Conservation (phyloP, 352 stramenopile genomes). For the Sclerospora graminicola region DNA sequence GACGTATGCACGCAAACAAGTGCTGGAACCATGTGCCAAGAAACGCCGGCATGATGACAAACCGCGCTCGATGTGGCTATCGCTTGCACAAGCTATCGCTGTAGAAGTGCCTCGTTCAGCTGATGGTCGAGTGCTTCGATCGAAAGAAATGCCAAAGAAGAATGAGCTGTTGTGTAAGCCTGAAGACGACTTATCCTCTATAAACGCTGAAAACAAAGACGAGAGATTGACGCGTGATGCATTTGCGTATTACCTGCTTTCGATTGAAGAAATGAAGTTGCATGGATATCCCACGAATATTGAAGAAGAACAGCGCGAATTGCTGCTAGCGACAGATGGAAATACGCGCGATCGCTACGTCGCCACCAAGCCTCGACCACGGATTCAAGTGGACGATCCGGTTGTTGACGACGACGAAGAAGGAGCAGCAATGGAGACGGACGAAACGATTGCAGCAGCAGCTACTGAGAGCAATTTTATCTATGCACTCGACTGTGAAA, state of each 20-base stretch:
- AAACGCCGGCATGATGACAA: constrained; percentile 30
- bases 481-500: constrained; percentile 84
- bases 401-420: constrained; percentile 10
- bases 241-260: constrained; percentile 50
- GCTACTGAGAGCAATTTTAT: constrained; percentile 19
- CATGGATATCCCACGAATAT: constrained; percentile 61
- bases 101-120: constrained; percentile 40
- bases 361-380: constrained; percentile 29
- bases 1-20: constrained; percentile 47
- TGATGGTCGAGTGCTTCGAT: constrained; percentile 30
- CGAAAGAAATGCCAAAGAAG: constrained; percentile 2
- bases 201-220: constrained; percentile 4
- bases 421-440: constrained; percentile 14
- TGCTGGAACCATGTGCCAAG: constrained; percentile 52
- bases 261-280: constrained; percentile 50
- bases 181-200: constrained; percentile 4
- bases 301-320: constrained; percentile 42
- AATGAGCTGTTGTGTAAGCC: constrained; percentile 1
- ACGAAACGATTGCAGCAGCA: constrained; percentile 9
- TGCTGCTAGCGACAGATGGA: constrained; percentile 37
- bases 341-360: constrained; percentile 49
- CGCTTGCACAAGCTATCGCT: constrained; percentile 47
- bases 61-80: constrained; percentile 45
- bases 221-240: constrained; percentile 7
- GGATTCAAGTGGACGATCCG: constrained; percentile 1